These are phyloP conservation scores for Eragrostis curvula DNA, from an alignment of 176 grass and related monocot genomes.

Conservation along the genomic window DNA sequence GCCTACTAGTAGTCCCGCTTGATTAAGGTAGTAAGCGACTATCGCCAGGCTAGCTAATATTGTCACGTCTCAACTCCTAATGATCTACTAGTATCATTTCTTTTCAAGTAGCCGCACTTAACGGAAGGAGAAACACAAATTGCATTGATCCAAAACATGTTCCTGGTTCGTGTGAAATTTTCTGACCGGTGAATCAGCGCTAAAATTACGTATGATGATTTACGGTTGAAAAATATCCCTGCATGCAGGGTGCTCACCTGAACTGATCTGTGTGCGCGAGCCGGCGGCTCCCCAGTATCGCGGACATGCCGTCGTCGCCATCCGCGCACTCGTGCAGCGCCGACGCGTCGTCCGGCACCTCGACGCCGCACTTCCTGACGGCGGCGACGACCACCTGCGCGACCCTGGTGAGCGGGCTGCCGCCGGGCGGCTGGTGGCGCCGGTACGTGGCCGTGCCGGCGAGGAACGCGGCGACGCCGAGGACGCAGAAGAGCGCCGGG, in stretches of 20 bases:
- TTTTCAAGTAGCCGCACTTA: too few relatives aligned
- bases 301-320: constrained; percentile 45
- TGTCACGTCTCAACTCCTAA: too few relatives aligned
- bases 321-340: constrained; percentile 47
- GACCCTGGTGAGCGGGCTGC: constrained; percentile 59
- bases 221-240: too few relatives aligned
- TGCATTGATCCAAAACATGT: too few relatives aligned
- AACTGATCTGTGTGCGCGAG: constrained; percentile 63
- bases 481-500: constrained; percentile 35
- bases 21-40: too few relatives aligned
- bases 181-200: too few relatives aligned
- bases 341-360: constrained; percentile 28
- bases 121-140: too few relatives aligned
- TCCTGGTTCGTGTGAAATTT: too few relatives aligned
- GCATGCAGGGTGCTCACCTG: constrained; percentile 8
- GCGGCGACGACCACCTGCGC: constrained; percentile 57
- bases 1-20: too few relatives aligned
- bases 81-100: too few relatives aligned
- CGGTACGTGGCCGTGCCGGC: constrained; percentile 30
- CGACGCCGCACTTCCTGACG: constrained; percentile 28
- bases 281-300: constrained; percentile 60
- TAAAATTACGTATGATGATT: too few relatives aligned
- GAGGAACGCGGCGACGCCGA: constrained; percentile 37
- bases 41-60: too few relatives aligned
- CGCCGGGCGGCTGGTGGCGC: constrained; percentile 33